phyloP scores from a whole-genome alignment of 106 monocot species.

The Narthecium ossifragum region DNA sequence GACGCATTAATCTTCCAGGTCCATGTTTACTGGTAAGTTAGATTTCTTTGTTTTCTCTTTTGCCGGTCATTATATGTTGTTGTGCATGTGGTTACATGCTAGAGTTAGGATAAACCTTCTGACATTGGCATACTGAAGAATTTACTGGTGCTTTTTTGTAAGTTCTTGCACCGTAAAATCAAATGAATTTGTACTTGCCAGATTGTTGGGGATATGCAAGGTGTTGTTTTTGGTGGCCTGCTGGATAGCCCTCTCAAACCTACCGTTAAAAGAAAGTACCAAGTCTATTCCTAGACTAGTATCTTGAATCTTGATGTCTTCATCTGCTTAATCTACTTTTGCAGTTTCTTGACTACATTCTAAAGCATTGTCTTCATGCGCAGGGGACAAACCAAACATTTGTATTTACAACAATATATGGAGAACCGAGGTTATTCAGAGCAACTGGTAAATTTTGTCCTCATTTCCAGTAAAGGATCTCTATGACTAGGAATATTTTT shows the following conservation, averaged over 20 bases:
- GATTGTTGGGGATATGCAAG: slow-evolving; percentile 90
- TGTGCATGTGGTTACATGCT: background rate
- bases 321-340: no score
- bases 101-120: no score
- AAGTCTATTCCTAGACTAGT: slow-evolving; percentile 32
- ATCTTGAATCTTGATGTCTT: no score
- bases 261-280: slow-evolving; percentile 89
- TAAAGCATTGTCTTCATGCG: background rate
- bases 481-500: no score
- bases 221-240: slow-evolving; percentile 90
- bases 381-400: slow-evolving; percentile 85
- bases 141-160: no score
- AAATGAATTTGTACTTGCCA: slow-evolving; percentile 19
- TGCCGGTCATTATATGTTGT: background rate
- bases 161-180: no score
- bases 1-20: slow-evolving; percentile 46
- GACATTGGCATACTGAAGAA: no score
- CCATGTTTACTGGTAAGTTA: slow-evolving; percentile 71
- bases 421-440: slow-evolving; percentile 85
- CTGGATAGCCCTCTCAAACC: slow-evolving; percentile 68
- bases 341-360: background rate
- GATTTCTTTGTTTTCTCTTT: slow-evolving; percentile 2
- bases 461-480: background rate
- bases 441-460: slow-evolving; percentile 55
- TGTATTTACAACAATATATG: slow-evolving; percentile 85